These are phyloP conservation scores for Hammondia hammondi DNA, from an alignment of 169 alveolate genomes.

Conservation along the genomic window DNA sequence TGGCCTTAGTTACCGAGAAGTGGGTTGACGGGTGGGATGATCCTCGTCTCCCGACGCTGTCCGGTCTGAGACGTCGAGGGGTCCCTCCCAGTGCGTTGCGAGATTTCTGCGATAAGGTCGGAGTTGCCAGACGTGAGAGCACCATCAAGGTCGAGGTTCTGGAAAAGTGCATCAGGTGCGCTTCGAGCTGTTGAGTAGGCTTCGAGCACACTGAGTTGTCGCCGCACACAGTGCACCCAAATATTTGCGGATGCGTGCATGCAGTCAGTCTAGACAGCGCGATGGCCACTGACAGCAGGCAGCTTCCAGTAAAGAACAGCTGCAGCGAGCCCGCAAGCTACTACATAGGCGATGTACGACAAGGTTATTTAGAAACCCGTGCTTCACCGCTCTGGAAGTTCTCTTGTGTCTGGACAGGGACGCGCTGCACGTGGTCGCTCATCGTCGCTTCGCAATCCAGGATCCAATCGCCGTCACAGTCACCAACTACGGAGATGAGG, in stretches of 20 bases:
- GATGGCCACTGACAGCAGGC: no score
- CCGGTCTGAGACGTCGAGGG: constrained; percentile 97
- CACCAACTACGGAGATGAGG: not conserved
- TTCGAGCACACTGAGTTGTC: no score
- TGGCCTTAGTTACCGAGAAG: constrained; percentile 89
- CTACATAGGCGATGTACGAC: no score
- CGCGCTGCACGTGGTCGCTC: constrained; percentile 52
- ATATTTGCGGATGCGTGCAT: no score
- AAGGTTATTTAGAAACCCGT: not conserved
- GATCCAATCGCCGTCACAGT: constrained; percentile 65
- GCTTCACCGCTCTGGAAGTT: not conserved
- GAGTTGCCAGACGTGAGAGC: constrained; percentile 96
- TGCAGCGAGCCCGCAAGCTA: no score
- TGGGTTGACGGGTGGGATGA: constrained; percentile 98
- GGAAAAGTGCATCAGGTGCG: constrained; percentile 93
- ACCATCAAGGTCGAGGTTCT: constrained; percentile 92
- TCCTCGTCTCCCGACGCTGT: constrained; percentile 98
- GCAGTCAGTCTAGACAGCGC: no score
- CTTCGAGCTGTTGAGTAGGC: not conserved
- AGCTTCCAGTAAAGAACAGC: no score
- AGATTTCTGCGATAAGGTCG: constrained; percentile 91
- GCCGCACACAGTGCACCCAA: no score
- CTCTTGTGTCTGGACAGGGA: constrained; percentile 29
- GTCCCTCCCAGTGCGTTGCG: constrained; percentile 87
- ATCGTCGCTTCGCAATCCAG: constrained; percentile 68